phyloP scores from a whole-genome alignment of 805 yeast genomes.

The Metschnikowia lachancei region DNA sequence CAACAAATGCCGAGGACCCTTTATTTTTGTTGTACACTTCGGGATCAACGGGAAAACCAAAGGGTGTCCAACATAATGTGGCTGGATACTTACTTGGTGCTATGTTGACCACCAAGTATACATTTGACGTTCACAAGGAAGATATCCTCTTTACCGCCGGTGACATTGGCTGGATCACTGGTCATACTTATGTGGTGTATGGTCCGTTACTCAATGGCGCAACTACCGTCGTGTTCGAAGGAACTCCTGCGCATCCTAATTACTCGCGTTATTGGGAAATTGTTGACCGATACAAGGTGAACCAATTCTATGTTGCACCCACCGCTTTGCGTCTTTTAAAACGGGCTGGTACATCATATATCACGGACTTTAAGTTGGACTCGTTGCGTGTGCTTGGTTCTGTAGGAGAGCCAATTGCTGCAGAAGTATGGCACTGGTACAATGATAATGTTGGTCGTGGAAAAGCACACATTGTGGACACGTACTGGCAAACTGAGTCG shows the following conservation, averaged over 20 bases:
- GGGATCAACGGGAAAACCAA: conserved; percentile 97
- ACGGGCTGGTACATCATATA: conserved; percentile 84
- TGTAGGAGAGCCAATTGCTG: conserved; percentile 98
- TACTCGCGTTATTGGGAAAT: conserved; percentile 97
- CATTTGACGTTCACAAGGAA: conserved; percentile 86
- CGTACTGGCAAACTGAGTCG: conserved; percentile 98
- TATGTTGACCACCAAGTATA: conserved; percentile 84
- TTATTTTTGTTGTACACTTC: conserved; percentile 93
- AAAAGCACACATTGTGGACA: conserved; percentile 87
- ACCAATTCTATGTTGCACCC: conserved; percentile 97
- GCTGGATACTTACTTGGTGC: conserved; percentile 96
- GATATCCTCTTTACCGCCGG: conserved; percentile 95
- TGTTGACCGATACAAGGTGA: conserved; percentile 84
- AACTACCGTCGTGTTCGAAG: conserved; percentile 90
- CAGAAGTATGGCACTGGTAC: conserved; percentile 99
- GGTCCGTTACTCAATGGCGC: conserved; percentile 89
- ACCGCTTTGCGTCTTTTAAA: conserved; percentile 90
- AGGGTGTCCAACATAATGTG: conserved; percentile 94
- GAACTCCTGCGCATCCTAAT: conserved; percentile 96
- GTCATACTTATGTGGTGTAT: conserved; percentile 92
- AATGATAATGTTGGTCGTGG: conserved; percentile 86
- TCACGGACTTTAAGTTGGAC: conserved; percentile 75
- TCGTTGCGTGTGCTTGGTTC: conserved; percentile 93
- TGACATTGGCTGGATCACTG: conserved; percentile 99
- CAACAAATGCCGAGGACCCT: conserved; percentile 92